Evolutionary conservation across 208 protist species (phyloP).

Genomic region (Trypanosoma platydactyli): DNA sequence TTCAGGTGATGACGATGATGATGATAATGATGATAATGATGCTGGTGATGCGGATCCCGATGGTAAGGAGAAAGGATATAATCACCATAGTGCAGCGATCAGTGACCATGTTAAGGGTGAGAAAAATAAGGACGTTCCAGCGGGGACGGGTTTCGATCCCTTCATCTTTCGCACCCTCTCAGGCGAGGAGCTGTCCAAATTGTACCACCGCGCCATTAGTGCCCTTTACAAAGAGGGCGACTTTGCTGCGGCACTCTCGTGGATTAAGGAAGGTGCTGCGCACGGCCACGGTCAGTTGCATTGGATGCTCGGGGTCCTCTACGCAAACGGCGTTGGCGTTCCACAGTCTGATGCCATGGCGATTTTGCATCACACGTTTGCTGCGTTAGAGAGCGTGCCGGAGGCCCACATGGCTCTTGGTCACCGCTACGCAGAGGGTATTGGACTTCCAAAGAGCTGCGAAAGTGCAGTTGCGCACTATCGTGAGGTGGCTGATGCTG

Average conservation of each 20-base stretch:
- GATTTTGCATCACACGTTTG: slow-evolving; percentile 80
- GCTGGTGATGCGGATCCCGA: no score
- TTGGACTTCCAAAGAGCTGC: slow-evolving; percentile 61
- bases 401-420: slow-evolving; percentile 83
- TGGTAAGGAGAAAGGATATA: no score
- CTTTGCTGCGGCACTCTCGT: slow-evolving; percentile 44
- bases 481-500: slow-evolving; percentile 67
- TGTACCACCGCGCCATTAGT: slow-evolving; percentile 63
- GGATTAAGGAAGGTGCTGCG: slow-evolving; percentile 41
- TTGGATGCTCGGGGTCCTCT: slow-evolving; percentile 76
- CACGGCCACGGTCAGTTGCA: slow-evolving; percentile 74
- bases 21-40: no score
- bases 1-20: no score
- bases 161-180: slow-evolving; percentile 15
- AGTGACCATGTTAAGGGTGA: no score
- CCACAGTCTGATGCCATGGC: slow-evolving; percentile 53
- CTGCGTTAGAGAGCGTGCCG: slow-evolving; percentile 62
- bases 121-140: background rate
- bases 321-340: slow-evolving; percentile 79
- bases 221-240: slow-evolving; percentile 66
- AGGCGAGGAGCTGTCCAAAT: slow-evolving; percentile 42
- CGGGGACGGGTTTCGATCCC: background rate
- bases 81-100: no score
- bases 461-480: slow-evolving; percentile 58
- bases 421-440: slow-evolving; percentile 61